phyloP scores from a whole-genome alignment of 148 eudicot species.

The Chenopodium berlandieri region DNA sequence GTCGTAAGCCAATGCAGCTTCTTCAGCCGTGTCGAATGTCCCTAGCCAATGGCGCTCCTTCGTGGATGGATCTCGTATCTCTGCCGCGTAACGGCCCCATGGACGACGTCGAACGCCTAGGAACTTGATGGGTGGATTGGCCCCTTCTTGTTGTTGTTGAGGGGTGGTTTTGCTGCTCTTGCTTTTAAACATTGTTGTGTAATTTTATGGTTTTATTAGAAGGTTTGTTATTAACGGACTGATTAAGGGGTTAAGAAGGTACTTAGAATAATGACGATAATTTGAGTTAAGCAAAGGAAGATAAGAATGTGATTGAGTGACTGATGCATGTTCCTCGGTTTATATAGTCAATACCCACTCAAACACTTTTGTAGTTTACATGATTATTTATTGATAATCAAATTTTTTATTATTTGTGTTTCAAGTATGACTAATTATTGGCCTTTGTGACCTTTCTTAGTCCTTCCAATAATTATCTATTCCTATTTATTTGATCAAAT shows the following conservation, averaged over 20 bases:
- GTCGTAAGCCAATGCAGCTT: constrained; percentile 58
- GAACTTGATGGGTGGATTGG: constrained; percentile 36
- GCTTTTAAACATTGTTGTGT: constrained; percentile 28
- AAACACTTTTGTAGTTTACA: not conserved
- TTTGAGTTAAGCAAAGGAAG: constrained; percentile 16
- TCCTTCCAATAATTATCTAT: not conserved
- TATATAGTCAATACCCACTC: constrained; percentile 19
- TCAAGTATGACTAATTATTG: constrained; percentile 12
- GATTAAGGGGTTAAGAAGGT: not conserved
- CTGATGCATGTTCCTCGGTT: constrained; percentile 31
- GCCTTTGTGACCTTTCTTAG: not conserved
- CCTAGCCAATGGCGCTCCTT: constrained; percentile 64
- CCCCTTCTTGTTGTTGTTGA: not conserved
- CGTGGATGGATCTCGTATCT: constrained; percentile 55
- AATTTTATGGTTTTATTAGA: not conserved
- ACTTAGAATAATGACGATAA: constrained; percentile 4
- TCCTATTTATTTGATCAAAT: too few species aligned
- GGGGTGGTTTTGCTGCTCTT: constrained; percentile 24
- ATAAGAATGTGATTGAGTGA: constrained; percentile 12
- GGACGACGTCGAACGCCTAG: constrained; percentile 53
- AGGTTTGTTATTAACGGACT: not conserved
- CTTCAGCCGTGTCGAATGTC: constrained; percentile 57
- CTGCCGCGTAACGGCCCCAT: constrained; percentile 64
- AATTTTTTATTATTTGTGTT: not conserved
- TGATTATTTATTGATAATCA: not conserved